phyloP scores from a whole-genome alignment of 139 green algal genomes.

The Chlamydomonas sp. region DNA sequence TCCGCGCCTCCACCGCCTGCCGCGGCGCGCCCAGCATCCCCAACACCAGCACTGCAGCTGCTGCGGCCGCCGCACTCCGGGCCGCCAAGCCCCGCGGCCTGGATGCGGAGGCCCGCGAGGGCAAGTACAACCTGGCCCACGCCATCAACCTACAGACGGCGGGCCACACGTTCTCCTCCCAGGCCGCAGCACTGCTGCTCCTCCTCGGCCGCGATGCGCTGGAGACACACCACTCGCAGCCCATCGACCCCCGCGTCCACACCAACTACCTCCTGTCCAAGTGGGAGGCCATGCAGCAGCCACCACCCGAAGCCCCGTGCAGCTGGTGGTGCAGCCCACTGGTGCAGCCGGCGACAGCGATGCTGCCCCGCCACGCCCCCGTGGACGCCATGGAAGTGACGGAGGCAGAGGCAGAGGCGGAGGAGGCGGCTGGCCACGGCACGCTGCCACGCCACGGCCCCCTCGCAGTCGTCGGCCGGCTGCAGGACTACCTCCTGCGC shows the following conservation, averaged over 20 bases:
- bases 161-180: neutral
- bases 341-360: no score
- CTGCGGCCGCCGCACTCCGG: neutral
- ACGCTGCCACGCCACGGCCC: no score
- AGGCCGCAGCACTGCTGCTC: neutral
- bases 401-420: no score
- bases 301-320: no score
- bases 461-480: neutral
- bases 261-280: neutral
- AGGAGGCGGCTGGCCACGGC: no score
- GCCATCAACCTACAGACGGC: neutral
- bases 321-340: no score
- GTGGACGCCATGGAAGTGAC: no score
- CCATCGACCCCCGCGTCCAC: neutral
- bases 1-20: no score
- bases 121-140: slow-evolving; percentile 1
- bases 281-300: no score
- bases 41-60: neutral
- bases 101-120: neutral
- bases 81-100: no score
- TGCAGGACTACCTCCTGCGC: neutral
- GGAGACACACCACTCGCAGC: neutral
- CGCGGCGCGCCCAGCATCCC: neutral
- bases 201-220: neutral
- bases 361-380: no score